A percentile compares a stretch with the other conserved stretches of the same genome.
Conservation (phyloP, 2,329 filamentous ascomycete genomes). For the Colletotrichum lupini region DNA sequence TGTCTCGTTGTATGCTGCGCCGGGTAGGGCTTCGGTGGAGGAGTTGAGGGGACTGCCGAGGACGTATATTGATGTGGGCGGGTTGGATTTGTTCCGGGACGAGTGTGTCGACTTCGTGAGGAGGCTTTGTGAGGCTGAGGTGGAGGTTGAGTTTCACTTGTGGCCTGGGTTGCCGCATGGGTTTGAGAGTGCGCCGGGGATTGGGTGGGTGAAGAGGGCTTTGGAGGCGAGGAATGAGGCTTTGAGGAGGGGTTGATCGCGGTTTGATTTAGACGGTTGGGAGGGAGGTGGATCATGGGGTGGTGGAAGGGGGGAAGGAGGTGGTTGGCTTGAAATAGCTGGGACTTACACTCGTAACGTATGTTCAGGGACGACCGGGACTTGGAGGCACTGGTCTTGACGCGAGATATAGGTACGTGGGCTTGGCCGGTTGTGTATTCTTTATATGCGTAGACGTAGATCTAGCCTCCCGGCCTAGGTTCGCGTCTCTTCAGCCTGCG, state of each 20-base stretch:
- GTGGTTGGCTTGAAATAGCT: no score
- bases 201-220: conserved; percentile 38
- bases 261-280: neutral
- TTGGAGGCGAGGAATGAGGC: conserved; percentile 38
- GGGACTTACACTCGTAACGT: no score
- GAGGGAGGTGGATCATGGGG: no score
- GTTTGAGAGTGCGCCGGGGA: conserved; percentile 41
- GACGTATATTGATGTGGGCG: conserved; percentile 52
- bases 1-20: conserved; percentile 38
- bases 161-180: conserved; percentile 54
- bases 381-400: no score
- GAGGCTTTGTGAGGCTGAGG: conserved; percentile 44
- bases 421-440: no score
- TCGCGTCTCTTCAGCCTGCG: no score
- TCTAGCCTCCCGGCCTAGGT: no score
- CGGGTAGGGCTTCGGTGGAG: conserved; percentile 37
- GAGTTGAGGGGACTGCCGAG: conserved; percentile 45
- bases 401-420: no score
- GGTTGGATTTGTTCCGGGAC: conserved; percentile 50
- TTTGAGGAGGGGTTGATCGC: conserved; percentile 11
- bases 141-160: conserved; percentile 52
- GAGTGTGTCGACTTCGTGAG: conserved; percentile 47
- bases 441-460: no score
- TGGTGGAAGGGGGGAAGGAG: neutral
- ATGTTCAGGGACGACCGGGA: no score